Conservation (phyloP, 495 filamentous ascomycete genomes). For the Daldinia childiae region DNA sequence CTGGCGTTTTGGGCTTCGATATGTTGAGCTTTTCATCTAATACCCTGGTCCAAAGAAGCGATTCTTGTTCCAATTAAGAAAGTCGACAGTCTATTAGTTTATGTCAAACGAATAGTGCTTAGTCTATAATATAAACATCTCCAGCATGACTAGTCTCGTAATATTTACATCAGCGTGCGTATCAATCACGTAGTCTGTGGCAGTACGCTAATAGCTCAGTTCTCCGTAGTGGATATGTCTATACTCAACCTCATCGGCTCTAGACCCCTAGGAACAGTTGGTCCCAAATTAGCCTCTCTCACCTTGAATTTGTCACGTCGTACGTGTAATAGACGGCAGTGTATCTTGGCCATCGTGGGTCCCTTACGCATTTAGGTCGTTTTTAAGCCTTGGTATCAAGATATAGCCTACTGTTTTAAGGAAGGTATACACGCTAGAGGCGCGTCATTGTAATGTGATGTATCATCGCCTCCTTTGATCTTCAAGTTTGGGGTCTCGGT, state of each 20-base stretch:
- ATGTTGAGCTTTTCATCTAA: background rate
- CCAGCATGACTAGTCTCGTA: background rate
- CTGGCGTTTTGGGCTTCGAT: background rate
- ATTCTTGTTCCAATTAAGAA: conserved; percentile 18
- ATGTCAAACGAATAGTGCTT: conserved; percentile 25
- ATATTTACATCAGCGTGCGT: conserved; percentile 7
- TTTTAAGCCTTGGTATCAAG: conserved; percentile 19
- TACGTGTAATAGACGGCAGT: conserved; percentile 10
- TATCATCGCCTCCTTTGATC: conserved; percentile 15
- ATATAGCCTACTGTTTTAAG: conserved; percentile 26
- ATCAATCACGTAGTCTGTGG: conserved; percentile 17
- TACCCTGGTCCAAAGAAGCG: background rate
- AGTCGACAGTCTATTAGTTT: conserved; percentile 8
- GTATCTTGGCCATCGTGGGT: conserved; percentile 28
- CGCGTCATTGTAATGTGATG: conserved; percentile 15
- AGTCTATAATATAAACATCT: conserved; percentile 16
- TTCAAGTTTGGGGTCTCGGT: conserved; percentile 6
- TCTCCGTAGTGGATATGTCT: background rate
- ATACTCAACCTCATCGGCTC: conserved; percentile 5
- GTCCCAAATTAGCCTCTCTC: conserved; percentile 1
- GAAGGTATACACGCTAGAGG: conserved; percentile 13
- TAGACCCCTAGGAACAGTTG: background rate
- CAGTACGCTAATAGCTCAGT: background rate
- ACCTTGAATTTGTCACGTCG: conserved; percentile 22
- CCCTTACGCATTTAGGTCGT: conserved; percentile 28